Conservation (phyloP, 768 basidiomycete genomes). For the Phaffia tasmanica region DNA sequence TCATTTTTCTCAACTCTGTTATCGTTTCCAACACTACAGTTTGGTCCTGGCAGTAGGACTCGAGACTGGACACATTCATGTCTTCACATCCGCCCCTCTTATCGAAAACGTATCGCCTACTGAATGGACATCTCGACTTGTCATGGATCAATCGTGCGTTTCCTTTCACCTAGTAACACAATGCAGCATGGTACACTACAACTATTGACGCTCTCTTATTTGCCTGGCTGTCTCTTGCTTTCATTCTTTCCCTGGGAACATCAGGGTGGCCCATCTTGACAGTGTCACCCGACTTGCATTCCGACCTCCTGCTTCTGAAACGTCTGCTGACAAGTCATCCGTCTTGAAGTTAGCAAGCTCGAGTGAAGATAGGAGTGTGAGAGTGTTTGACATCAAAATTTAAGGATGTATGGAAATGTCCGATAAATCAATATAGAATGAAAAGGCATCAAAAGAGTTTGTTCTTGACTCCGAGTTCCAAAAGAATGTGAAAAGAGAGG, state of each 20-base stretch:
- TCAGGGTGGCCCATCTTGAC: slow-evolving; percentile 21
- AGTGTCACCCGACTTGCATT: slow-evolving; percentile 22
- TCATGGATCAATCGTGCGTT: slow-evolving; percentile 12
- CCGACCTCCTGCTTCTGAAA: slow-evolving; percentile 10
- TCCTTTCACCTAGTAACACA: background rate
- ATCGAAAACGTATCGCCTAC: background rate
- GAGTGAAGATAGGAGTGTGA: slow-evolving; percentile 20
- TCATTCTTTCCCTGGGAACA: background rate
- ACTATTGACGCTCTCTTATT: background rate
- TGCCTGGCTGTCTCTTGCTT: background rate
- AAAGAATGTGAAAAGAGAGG: no score
- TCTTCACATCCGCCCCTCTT: slow-evolving; percentile 45
- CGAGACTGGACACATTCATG: slow-evolving; percentile 63
- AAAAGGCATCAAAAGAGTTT: no score
- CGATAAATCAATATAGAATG: no score
- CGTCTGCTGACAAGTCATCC: background rate
- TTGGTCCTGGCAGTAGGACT: slow-evolving; percentile 68
- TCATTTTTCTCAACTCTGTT: background rate
- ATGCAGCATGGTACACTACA: background rate
- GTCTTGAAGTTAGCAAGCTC: slow-evolving; percentile 8
- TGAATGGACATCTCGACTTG: background rate
- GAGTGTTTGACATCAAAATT: slow-evolving; percentile 16
- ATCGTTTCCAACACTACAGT: slow-evolving; percentile 31
- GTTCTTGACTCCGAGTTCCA: no score
- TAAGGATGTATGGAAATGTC: no score